Percentiles rank a stretch among this genome's conserved stretches.
phyloP scores from a whole-genome alignment of 2,329 filamentous ascomycete species.

The Ceratocystis cubensis region DNA sequence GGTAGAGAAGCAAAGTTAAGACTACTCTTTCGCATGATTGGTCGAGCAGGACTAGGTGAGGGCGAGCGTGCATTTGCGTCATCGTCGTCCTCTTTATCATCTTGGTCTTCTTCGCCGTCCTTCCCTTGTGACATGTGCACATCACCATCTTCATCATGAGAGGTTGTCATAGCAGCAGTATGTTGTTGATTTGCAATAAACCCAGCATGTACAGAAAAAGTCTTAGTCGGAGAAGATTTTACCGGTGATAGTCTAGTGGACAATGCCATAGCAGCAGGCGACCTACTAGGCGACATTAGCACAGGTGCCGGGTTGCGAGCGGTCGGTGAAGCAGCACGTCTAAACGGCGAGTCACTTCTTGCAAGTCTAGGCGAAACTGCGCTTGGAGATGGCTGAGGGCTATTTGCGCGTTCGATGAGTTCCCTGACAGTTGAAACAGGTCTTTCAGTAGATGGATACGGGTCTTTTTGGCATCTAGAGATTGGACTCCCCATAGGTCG shows the following conservation, averaged over 20 bases:
- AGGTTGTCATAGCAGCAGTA: slow-evolving; percentile 1
- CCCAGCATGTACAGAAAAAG: not conserved
- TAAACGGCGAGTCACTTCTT: slow-evolving; percentile 8
- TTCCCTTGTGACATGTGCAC: slow-evolving; percentile 20
- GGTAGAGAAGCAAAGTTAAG: slow-evolving; percentile 88
- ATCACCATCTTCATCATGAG: slow-evolving; percentile 16
- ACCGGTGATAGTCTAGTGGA: slow-evolving; percentile 7
- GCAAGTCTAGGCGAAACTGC: slow-evolving; percentile 14
- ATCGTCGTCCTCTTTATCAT: slow-evolving; percentile 30
- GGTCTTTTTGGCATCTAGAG: not conserved
- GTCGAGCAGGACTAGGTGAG: slow-evolving; percentile 60
- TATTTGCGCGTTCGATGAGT: not conserved
- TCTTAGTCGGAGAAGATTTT: slow-evolving; percentile 5
- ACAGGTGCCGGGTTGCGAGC: not conserved
- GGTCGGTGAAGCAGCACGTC: slow-evolving; percentile 14
- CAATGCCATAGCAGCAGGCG: not conserved
- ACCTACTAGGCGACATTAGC: not conserved
- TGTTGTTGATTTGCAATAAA: slow-evolving; percentile 4
- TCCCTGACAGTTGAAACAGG: not conserved
- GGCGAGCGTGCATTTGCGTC: slow-evolving; percentile 52
- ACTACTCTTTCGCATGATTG: slow-evolving; percentile 80
- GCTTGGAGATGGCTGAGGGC: slow-evolving; percentile 7
- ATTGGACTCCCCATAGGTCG: slow-evolving; percentile 1
- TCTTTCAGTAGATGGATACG: not conserved
- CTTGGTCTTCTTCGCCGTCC: slow-evolving; percentile 4